Percentiles rank a stretch among this genome's conserved stretches.
These are phyloP conservation scores for Apostasia ramifera DNA, from an alignment of 106 monocot species.

Conservation along the genomic window DNA sequence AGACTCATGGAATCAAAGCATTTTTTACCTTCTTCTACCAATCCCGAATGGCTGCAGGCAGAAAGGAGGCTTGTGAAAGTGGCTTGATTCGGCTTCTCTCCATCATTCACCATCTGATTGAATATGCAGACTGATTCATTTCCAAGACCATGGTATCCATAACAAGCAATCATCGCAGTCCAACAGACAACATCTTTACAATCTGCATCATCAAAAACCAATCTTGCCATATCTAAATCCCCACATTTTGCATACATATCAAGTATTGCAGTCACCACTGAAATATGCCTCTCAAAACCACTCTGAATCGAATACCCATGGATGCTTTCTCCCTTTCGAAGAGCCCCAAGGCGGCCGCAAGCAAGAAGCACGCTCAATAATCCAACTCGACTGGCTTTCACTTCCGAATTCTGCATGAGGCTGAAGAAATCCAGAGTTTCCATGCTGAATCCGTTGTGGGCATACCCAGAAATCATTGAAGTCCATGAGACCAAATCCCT, in stretches of 20 bases:
- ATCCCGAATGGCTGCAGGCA: slow-evolving; percentile 56
- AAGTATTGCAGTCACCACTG: slow-evolving; percentile 31
- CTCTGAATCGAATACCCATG: slow-evolving; percentile 22
- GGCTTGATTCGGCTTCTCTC: slow-evolving; percentile 33
- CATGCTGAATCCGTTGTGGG: slow-evolving; percentile 35
- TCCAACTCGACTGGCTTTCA: slow-evolving; percentile 27
- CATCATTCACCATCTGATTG: slow-evolving; percentile 32
- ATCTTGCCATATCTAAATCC: slow-evolving; percentile 28
- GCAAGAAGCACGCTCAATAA: slow-evolving; percentile 39
- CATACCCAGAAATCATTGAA: slow-evolving; percentile 59
- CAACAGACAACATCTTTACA: slow-evolving; percentile 56
- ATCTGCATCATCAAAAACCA: slow-evolving; percentile 28
- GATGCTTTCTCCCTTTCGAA: slow-evolving; percentile 28
- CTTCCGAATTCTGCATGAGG: slow-evolving; percentile 3
- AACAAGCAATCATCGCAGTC: slow-evolving; percentile 61
- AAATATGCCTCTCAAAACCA: slow-evolving; percentile 29
- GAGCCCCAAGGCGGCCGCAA: slow-evolving; percentile 31
- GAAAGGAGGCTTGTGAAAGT: slow-evolving; percentile 55
- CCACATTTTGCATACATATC: slow-evolving; percentile 71
- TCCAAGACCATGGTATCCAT: slow-evolving; percentile 45
- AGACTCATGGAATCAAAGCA: slow-evolving; percentile 36
- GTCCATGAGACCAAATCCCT: slow-evolving; percentile 53
- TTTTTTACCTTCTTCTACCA: slow-evolving; percentile 34
- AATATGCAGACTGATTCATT: slow-evolving; percentile 37
- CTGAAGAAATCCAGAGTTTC: slow-evolving; percentile 43